A percentile compares a stretch with the other conserved stretches of the same genome.
Evolutionary conservation across 305 asterid species (phyloP).

Genomic region (Solanum hybrid): DNA sequence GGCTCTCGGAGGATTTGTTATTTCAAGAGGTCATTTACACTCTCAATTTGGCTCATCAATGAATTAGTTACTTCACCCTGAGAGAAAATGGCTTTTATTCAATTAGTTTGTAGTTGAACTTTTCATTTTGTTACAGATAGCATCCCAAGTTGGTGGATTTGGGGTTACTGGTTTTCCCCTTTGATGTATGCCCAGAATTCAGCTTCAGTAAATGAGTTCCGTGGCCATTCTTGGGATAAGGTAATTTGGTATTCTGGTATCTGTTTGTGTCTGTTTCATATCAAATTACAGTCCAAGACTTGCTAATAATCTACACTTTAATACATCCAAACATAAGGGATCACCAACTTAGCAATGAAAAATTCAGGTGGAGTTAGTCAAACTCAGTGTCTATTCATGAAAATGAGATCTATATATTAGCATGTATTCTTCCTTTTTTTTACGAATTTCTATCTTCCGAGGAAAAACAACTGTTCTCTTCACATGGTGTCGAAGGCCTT

Average conservation of each 20-base stretch:
- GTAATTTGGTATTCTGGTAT: conserved; percentile 17
- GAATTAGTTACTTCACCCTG: background rate
- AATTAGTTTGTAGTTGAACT: conserved; percentile 4
- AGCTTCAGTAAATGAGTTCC: conserved; percentile 76
- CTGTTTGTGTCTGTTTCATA: background rate
- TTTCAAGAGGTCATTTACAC: conserved; percentile 51
- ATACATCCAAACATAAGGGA: background rate
- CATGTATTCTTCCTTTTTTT: background rate
- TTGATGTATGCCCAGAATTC: conserved; percentile 89
- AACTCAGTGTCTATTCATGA: background rate
- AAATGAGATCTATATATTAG: background rate
- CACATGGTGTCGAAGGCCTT: background rate
- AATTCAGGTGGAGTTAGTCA: background rate
- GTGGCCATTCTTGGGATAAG: conserved; percentile 75
- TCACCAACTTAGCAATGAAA: background rate
- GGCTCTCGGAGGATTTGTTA: conserved; percentile 77
- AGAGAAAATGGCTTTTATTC: background rate
- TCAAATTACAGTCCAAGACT: background rate
- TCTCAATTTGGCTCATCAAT: background rate
- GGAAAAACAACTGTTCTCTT: background rate
- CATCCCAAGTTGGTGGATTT: conserved; percentile 82
- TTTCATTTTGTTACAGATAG: conserved; percentile 43
- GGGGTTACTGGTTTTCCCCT: conserved; percentile 88
- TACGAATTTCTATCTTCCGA: background rate
- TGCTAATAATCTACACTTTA: background rate